A percentile compares a stretch with the other conserved stretches of the same genome.
Conservation (phyloP, 805 yeast species). For the Yamadazyma takamatsuzukensis region DNA sequence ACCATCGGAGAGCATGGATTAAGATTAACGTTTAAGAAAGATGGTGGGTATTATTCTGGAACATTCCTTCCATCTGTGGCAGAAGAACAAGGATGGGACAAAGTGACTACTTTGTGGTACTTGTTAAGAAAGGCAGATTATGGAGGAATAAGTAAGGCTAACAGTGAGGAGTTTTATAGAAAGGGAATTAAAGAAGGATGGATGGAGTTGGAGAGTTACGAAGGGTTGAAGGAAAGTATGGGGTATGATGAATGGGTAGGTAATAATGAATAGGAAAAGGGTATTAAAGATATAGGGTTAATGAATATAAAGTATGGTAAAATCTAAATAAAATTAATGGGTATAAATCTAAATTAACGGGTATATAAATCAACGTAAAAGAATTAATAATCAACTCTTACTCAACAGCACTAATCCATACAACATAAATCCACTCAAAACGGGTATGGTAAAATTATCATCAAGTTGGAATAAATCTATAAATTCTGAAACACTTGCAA, state of each 20-base stretch:
- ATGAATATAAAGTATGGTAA: no score
- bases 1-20: conserved; percentile 80
- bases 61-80: conserved; percentile 93
- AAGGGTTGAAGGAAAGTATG: conserved; percentile 29
- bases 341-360: no score
- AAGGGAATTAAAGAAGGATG: conserved; percentile 30
- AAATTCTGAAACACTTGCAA: conserved; percentile 86
- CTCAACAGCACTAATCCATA: no score
- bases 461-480: conserved; percentile 74
- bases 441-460: conserved; percentile 94
- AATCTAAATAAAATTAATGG: no score
- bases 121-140: conserved; percentile 72
- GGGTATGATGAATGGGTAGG: conserved; percentile 25
- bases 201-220: conserved; percentile 31
- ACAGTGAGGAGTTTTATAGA: conserved; percentile 21
- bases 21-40: conserved; percentile 46
- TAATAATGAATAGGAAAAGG: no score
- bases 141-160: conserved; percentile 10
- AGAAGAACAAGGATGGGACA: conserved; percentile 78
- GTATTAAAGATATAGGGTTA: no score
- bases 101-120: conserved; percentile 64
- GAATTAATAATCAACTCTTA: no score
- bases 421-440: conserved; percentile 68
- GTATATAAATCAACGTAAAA: no score
- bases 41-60: conserved; percentile 50